Base-by-base conservation (phyloP, 768 basidiomycete genomes). In the Termitomyces sp. region DNA sequence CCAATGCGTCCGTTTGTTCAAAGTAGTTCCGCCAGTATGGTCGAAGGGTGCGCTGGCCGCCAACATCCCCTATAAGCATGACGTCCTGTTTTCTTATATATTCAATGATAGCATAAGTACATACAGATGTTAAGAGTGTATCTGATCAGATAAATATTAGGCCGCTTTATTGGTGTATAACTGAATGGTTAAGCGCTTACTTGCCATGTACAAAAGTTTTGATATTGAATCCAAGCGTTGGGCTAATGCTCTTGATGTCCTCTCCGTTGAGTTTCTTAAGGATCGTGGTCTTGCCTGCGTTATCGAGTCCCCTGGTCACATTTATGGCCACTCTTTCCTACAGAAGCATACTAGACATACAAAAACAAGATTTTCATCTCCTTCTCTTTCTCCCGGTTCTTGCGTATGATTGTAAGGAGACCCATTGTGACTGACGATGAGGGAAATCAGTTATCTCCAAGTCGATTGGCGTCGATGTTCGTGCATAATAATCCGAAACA, bases 1-100 rank as follows among this genome's bases (percentile, higher is more conserved):
- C 94, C 47, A 99, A 79, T 7, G 91, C 96, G 73, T 98, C 97
- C 10, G 97, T 98, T 74, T 95, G 93, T 73, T 99, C 97, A 66
- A 98, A 98, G 75, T 98, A 98, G 72, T 98, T 99, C 28, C 93
- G 80, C 97, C 97, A 99, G 72, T 98, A 98, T 7, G 97, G 96
- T 33, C 97, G 84, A 54, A 99, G 85, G 0, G 93, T 95, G 58
- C 89, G 86, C 72, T 99, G 97, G 26, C 97, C 96, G 38, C 97
- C 97, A 38, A 98, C 94, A 71, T 99, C 97, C 97, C 96, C 95
- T 98, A 66, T 58, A 56, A 56, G 52, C n/a, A n/a, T 30, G 28
- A 59, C 55, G 28, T 6, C 49, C 49, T 58, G 51, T 49, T 55
- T 52, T 12, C 40, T 35, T 44, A 54, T n/a, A 32, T 4, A 38